Base-by-base conservation (phyloP, 352 stramenopile genomes). In the Phytophthora europaea region DNA sequence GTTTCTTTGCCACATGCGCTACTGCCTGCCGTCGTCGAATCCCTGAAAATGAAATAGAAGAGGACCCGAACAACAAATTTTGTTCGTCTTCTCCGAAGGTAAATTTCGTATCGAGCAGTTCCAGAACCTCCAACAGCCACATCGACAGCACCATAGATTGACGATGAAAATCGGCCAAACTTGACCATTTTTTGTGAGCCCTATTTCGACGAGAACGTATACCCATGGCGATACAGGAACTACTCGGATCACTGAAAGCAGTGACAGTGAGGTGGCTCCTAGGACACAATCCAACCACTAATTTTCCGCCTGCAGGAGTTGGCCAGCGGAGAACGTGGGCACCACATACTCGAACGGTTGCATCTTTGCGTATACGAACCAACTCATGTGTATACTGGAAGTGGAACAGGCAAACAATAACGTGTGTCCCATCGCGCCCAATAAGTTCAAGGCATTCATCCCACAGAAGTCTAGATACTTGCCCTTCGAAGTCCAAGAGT, bases 381-480 rank as follows among this genome's bases (percentile, higher is more conserved):
- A 84, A 61, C 50, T 76, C 74, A 20, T 84, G 40, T 8, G 66
- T 65, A 26, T 71, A 71, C 15, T 78, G 76, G 47, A 82, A 84
- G 61, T 76, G 76, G 50, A 84, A 84, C 4, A 84, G 33, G 34
- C 78, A 85, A 45, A 88, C 47, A 26, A 83, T 60, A 16, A 82
- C 66, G 22, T 57, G 61, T 22, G 26, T 58, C 48, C 54, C 53
- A 60, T 75, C 64, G 8, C 12, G 15, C 4, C 75, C 67, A 5
- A 69, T 23, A 7, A 87, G 33, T 48, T 87, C 78, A 55, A 87
- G 70, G 34, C 80, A 87, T 22, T 82, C 80, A 61, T 87, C 76
- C 78, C 78, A 87, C 12, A 83, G 23, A 26, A 85, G 47, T 26
- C 67, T 66, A 52, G 26, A 53, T 6, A 85, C 73, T 57, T 67